phyloP scores from a whole-genome alignment of 2,329 filamentous ascomycete species.

The Cercospora beticola region DNA sequence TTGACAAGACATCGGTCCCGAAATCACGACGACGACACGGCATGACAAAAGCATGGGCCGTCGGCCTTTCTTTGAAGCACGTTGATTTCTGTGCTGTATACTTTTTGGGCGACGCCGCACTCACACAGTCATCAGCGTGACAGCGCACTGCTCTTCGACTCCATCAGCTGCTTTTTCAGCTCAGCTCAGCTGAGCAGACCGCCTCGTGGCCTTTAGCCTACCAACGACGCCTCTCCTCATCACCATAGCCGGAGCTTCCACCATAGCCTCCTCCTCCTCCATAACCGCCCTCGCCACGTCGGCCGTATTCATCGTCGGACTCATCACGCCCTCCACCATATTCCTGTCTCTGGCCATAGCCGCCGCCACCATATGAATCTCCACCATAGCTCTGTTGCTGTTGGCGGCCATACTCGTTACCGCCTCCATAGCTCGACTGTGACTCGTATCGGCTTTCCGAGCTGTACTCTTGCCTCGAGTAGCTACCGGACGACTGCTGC shows the following conservation, averaged over 20 bases:
- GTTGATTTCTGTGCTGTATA: background rate
- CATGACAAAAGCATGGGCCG: background rate
- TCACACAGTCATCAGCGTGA: background rate
- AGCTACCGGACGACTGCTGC: conserved; percentile 19
- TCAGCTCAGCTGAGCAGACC: background rate
- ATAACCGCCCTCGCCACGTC: conserved; percentile 18
- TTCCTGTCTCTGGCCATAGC: conserved; percentile 15
- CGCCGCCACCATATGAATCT: conserved; percentile 4
- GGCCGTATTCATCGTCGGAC: conserved; percentile 10
- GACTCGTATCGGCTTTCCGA: conserved; percentile 26
- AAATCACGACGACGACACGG: background rate
- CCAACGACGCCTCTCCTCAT: conserved; percentile 18
- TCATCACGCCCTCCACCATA: background rate
- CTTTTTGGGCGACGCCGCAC: background rate
- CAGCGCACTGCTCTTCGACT: background rate
- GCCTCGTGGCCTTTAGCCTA: conserved; percentile 1
- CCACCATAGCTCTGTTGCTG: conserved; percentile 21
- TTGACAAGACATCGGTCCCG: background rate
- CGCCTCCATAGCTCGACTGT: conserved; percentile 23
- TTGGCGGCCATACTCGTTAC: conserved; percentile 22
- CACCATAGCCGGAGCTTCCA: conserved; percentile 7
- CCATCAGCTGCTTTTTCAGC: background rate
- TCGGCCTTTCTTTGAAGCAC: background rate
- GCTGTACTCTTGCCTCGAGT: conserved; percentile 28
- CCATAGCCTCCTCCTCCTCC: conserved; percentile 19